These are phyloP conservation scores for Metarhizium brunneum DNA, from an alignment of 2,329 filamentous ascomycete genomes.

Conservation along the genomic window DNA sequence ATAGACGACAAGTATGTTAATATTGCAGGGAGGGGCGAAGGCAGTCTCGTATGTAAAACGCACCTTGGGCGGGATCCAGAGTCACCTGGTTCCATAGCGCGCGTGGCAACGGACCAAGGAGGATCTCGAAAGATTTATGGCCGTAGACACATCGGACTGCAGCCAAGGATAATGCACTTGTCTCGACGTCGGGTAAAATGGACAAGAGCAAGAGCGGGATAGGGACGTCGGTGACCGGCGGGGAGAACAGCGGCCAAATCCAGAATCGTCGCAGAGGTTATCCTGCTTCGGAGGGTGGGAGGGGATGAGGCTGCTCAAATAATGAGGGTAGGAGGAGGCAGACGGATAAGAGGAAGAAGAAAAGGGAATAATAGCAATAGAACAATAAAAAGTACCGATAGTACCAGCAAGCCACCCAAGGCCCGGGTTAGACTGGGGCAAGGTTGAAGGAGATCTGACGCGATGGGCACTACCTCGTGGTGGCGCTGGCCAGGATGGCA, in stretches of 20 bases:
- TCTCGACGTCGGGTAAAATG: slow-evolving; percentile 11
- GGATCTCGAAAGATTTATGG: slow-evolving; percentile 26
- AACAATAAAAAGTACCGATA: slow-evolving; percentile 5
- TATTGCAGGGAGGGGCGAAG: slow-evolving; percentile 11
- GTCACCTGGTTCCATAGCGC: slow-evolving; percentile 30
- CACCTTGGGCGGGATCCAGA: slow-evolving; percentile 28
- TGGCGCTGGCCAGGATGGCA: slow-evolving; percentile 19
- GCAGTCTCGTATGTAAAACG: slow-evolving; percentile 16
- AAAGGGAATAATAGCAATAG: slow-evolving; percentile 9
- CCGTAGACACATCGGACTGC: slow-evolving; percentile 26
- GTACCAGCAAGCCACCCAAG: slow-evolving; percentile 10
- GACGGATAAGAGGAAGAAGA: neutral
- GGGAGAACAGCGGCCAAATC: slow-evolving; percentile 5
- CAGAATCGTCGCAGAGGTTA: neutral
- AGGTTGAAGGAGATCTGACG: slow-evolving; percentile 22
- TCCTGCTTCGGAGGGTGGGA: neutral
- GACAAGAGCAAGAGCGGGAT: slow-evolving; percentile 11
- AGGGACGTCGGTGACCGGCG: neutral
- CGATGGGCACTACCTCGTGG: slow-evolving; percentile 23
- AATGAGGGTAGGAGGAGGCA: neutral
- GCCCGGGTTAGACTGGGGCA: slow-evolving; percentile 10
- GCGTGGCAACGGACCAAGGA: slow-evolving; percentile 24
- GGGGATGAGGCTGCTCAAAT: neutral
- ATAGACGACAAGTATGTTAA: slow-evolving; percentile 14
- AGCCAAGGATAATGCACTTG: slow-evolving; percentile 3